Conservation (phyloP, 2,329 filamentous ascomycete genomes). For the Stachybotrys elegans region DNA sequence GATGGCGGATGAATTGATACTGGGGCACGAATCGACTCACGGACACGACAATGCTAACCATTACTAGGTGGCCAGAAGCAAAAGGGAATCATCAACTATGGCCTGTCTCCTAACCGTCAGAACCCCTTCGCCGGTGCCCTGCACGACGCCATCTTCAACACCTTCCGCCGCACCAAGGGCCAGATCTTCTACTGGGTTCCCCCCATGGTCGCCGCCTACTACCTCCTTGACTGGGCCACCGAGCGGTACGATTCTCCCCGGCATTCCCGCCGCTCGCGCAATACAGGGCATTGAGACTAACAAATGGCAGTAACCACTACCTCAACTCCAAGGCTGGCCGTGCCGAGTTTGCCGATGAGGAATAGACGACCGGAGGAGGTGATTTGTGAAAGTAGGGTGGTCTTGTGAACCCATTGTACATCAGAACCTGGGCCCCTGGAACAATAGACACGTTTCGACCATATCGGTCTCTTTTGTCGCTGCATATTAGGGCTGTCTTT, state of each 20-base stretch:
- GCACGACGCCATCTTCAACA: conserved; percentile 91
- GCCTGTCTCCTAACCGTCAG: conserved; percentile 82
- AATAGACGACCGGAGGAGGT: conserved; percentile 26
- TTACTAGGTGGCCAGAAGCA: conserved; percentile 51
- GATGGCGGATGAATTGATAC: too few species aligned
- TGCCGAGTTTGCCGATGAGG: conserved; percentile 43
- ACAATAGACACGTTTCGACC: conserved; percentile 29
- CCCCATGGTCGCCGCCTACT: conserved; percentile 73
- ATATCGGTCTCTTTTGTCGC: conserved; percentile 5
- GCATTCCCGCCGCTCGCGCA: background rate
- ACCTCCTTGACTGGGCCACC: conserved; percentile 82
- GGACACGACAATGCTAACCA: conserved; percentile 15
- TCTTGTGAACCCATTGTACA: conserved; percentile 32
- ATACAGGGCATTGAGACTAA: conserved; percentile 9
- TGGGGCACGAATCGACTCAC: too few species aligned
- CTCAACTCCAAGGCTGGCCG: conserved; percentile 75
- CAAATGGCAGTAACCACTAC: conserved; percentile 63
- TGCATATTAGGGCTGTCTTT: too few species aligned
- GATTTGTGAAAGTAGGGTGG: conserved; percentile 23
- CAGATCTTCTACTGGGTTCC: conserved; percentile 90
- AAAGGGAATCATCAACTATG: conserved; percentile 65
- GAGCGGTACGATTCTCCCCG: conserved; percentile 62
- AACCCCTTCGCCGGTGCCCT: conserved; percentile 73
- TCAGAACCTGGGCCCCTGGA: conserved; percentile 33
- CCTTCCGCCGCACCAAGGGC: conserved; percentile 75